phyloP scores from a whole-genome alignment of 805 yeast genomes.

The Starmerella etchellsii region DNA sequence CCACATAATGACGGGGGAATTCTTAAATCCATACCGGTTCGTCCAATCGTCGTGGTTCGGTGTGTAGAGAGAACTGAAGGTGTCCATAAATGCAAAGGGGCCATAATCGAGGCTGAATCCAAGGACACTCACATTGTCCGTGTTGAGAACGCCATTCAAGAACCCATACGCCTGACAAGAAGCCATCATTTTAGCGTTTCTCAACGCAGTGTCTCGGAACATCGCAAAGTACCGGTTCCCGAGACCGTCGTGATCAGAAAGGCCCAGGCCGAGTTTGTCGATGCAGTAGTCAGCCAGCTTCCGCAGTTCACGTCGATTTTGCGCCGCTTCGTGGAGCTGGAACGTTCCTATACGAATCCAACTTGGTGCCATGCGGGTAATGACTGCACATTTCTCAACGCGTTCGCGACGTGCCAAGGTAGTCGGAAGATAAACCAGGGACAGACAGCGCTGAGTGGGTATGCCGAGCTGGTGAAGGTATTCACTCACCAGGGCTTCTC shows the following conservation, averaged over 20 bases:
- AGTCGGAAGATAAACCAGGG: constrained; percentile 58
- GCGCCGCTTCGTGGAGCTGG: constrained; percentile 65
- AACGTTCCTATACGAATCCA: constrained; percentile 88
- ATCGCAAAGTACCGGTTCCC: constrained; percentile 46
- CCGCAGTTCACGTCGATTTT: constrained; percentile 50
- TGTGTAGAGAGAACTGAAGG: constrained; percentile 65
- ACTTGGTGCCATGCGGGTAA: constrained; percentile 65
- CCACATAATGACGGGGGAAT: constrained; percentile 79
- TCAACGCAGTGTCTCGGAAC: constrained; percentile 53
- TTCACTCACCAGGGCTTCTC: constrained; percentile 81
- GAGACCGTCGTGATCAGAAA: background rate
- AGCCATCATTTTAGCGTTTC: constrained; percentile 69
- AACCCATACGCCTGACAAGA: constrained; percentile 88
- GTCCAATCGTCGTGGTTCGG: constrained; percentile 80
- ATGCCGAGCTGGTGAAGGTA: constrained; percentile 67
- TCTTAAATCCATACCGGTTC: constrained; percentile 63
- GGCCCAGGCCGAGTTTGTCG: constrained; percentile 21
- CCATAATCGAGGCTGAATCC: constrained; percentile 91
- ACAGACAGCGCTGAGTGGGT: constrained; percentile 74
- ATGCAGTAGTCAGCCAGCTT: constrained; percentile 61
- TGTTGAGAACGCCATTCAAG: constrained; percentile 84
- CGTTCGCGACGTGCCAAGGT: constrained; percentile 62
- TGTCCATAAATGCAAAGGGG: constrained; percentile 84
- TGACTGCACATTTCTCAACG: constrained; percentile 73
- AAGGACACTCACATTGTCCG: constrained; percentile 82